Evolutionary conservation across 768 basidiomycete genomes (phyloP), one percentile per base, ranked within the genome.

Genomic region (Mycena rebaudengoi): DNA sequence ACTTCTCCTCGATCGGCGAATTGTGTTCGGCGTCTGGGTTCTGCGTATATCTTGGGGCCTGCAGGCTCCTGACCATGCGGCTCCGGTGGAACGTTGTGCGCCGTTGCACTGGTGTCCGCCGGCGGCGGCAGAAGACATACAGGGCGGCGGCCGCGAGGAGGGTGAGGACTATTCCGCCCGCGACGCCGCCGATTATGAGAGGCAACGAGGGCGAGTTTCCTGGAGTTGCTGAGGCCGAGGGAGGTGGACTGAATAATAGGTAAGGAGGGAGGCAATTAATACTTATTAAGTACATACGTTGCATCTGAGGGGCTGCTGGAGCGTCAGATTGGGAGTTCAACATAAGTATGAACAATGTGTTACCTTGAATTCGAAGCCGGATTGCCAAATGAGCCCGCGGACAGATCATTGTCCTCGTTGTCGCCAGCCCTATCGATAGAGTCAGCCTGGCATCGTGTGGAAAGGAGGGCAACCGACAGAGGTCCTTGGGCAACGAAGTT

Each of bases 81-180:
- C 10, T 30, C 26, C 53, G 52, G 26, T 62, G 28, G 52, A 62
- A 62, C 4, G 60, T 62, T 7, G 37, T 46, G 20, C 46, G 52
- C 13, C 52, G 44, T 18, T 1, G 23, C 8, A 26, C 37, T 20
- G 44, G 44, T 8, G 28, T 37, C 7, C 29, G 25, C 13, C 52
- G 52, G 6, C 58, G 58, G 8, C 57, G 35, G 28, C 20, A 21
- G 16, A 55, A 5, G 18, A 62, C 1, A 18, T 40, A 49, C 2
- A 40, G 3, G 13, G 28, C 7, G 3, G 29, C 26, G 35, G 2
- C 3, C 7, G 13, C 6, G 37, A 55, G 60, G 21, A 43, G 28
- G n/a, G 54, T 20, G 33, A 52, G n/a, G 16, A 33, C 51, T 28
- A 28, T 23, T 25, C 51, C 52, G 23, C 52, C 60, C 45, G 43